These are phyloP conservation scores for Violaceomyces palustris DNA, from an alignment of 1,284 basidiomycete genomes.

Conservation along the genomic window DNA sequence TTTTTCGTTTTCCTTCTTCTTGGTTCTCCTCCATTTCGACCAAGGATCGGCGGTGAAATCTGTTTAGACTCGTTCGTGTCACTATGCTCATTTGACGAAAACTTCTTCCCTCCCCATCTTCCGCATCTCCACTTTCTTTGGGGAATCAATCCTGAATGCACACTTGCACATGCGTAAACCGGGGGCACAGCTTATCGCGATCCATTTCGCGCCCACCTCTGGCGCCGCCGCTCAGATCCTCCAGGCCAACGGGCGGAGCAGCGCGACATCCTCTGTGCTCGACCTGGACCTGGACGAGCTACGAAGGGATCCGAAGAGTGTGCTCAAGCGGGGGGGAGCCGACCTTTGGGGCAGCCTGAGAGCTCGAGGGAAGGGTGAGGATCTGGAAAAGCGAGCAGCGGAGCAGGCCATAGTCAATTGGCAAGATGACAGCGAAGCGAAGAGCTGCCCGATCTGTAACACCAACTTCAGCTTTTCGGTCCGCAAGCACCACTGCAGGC, in stretches of 20 bases:
- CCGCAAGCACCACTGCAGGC: conserved; percentile 90
- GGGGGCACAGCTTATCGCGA: conserved; percentile 13
- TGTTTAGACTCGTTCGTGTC: no score
- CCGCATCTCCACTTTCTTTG: no score
- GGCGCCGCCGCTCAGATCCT: conserved; percentile 6
- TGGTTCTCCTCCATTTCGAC: no score
- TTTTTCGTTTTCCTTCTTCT: no score
- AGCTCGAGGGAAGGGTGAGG: conserved; percentile 22
- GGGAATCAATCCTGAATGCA: no score
- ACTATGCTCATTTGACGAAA: no score
- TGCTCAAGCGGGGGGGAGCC: conserved; percentile 15
- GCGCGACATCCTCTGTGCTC: conserved; percentile 7
- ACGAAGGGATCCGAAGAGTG: conserved; percentile 15
- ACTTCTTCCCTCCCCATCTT: no score
- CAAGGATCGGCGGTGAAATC: no score
- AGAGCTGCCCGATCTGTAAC: conserved; percentile 80
- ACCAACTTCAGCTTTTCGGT: conserved; percentile 82
- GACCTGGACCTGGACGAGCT: conserved; percentile 28
- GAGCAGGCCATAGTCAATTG: conserved; percentile 93
- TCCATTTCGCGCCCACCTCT: conserved; percentile 26
- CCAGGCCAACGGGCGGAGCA: conserved; percentile 5
- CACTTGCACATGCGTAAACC: no score
- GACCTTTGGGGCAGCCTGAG: conserved; percentile 28
- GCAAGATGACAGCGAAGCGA: conserved; percentile 74
- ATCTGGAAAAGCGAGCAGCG: conserved; percentile 23